phyloP scores from a whole-genome alignment of 140 eudicot species.

The Cichorium intybus region DNA sequence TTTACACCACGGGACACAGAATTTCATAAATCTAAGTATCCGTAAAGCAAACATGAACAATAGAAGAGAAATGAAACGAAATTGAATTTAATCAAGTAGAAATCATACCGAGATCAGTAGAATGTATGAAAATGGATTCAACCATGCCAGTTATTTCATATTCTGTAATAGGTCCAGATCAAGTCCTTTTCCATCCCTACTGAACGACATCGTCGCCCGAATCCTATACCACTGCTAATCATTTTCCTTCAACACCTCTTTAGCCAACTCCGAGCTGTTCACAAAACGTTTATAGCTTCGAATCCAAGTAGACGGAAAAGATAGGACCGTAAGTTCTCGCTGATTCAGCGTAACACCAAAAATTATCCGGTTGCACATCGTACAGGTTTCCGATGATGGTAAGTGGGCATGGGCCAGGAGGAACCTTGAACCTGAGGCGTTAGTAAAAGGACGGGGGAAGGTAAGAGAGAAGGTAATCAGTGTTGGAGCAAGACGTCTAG shows the following conservation, averaged over 20 bases:
- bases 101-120: slow-evolving; percentile 52
- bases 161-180: slow-evolving; percentile 86
- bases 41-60: not conserved
- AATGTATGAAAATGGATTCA: slow-evolving; percentile 55
- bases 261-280: slow-evolving; percentile 63
- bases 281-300: slow-evolving; percentile 68
- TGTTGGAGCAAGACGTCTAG: too few relatives aligned
- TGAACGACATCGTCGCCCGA: slow-evolving; percentile 61
- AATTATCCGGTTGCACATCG: slow-evolving; percentile 60
- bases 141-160: slow-evolving; percentile 83
- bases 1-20: slow-evolving; percentile 99
- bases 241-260: slow-evolving; percentile 73
- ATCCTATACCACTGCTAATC: slow-evolving; percentile 78
- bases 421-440: slow-evolving; percentile 59
- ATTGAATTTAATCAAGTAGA: not conserved
- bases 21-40: slow-evolving; percentile 65
- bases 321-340: slow-evolving; percentile 70
- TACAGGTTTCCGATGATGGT: slow-evolving; percentile 76
- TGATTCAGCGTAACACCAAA: slow-evolving; percentile 70
- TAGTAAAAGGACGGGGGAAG: slow-evolving; percentile 32
- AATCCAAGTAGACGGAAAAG: slow-evolving; percentile 60
- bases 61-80: not conserved
- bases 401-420: slow-evolving; percentile 82
- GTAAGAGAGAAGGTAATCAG: too few relatives aligned
- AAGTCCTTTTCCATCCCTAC: slow-evolving; percentile 74